A percentile compares a stretch with the other conserved stretches of the same genome.
phyloP scores from a whole-genome alignment of 1,139 yeast species.

The Magnusiomyces magnusii region DNA sequence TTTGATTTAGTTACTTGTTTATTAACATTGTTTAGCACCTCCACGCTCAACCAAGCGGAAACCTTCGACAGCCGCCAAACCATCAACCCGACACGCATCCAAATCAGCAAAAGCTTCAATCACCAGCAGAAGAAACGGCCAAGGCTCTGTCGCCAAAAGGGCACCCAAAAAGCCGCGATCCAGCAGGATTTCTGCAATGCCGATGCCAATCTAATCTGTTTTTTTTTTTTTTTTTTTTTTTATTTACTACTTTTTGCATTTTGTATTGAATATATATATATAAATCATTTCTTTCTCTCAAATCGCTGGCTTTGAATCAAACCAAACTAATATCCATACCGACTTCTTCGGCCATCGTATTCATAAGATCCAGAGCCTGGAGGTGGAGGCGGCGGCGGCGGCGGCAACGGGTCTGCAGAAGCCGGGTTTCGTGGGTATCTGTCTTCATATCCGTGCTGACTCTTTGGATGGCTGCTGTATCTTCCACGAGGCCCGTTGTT shows the following conservation, averaged over 20 bases:
- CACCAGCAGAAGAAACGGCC: background rate
- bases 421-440: background rate
- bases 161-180: background rate
- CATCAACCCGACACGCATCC: background rate
- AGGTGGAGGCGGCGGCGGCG: constrained; percentile 3
- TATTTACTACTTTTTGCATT: background rate
- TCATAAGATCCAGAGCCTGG: constrained; percentile 2
- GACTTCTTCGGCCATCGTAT: background rate
- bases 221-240: no score
- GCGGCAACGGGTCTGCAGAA: background rate
- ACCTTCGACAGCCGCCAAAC: no score
- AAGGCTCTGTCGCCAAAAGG: background rate
- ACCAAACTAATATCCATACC: background rate
- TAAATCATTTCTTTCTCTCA: no score
- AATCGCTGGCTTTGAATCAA: no score
- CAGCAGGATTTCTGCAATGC: background rate
- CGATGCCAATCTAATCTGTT: background rate
- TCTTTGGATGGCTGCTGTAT: background rate
- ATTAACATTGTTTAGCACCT: background rate
- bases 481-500: no score
- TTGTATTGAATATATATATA: background rate
- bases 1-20: no score
- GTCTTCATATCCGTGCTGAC: background rate
- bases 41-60: no score
- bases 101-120: background rate